Conservation (phyloP, 83 land plant genomes). For the Diphasiastrum complanatum region DNA sequence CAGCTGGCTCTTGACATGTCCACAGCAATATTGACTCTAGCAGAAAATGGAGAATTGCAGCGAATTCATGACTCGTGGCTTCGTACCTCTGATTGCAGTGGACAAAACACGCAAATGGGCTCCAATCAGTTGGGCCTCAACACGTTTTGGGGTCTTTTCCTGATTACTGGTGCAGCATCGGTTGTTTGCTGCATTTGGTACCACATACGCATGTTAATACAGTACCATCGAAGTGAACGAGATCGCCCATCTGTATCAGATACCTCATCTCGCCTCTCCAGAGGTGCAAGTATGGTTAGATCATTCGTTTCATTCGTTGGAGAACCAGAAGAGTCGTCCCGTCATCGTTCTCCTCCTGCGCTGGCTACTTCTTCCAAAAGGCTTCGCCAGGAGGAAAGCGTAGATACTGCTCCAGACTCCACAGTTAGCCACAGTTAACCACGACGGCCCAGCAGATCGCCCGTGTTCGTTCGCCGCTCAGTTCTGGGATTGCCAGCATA, state of each 20-base stretch:
- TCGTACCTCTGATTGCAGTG: conserved; percentile 15
- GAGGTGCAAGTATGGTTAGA: conserved; percentile 22
- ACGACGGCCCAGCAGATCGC: no score
- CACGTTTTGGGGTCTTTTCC: conserved; percentile 47
- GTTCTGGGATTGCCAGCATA: no score
- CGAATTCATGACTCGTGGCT: conserved; percentile 45
- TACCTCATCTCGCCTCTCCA: conserved; percentile 14
- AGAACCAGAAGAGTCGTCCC: conserved; percentile 25
- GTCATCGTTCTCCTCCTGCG: no score
- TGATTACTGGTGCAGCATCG: conserved; percentile 34
- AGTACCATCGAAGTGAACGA: conserved; percentile 8
- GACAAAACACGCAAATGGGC: conserved; percentile 11
- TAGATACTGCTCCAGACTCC: no score
- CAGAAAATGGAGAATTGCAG: conserved; percentile 45
- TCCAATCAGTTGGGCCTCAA: conserved; percentile 31
- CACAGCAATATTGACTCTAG: conserved; percentile 36
- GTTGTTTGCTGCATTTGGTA: conserved; percentile 26
- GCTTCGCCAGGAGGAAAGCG: no score
- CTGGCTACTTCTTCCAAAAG: no score
- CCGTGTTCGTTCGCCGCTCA: no score
- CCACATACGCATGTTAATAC: conserved; percentile 20
- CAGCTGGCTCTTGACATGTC: conserved; percentile 44
- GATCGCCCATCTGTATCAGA: neutral
- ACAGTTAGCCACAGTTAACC: no score
- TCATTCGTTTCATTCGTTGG: conserved; percentile 30